Evolutionary conservation across 495 filamentous ascomycete species (phyloP).

Genomic region (Penicillium simplicissimum): DNA sequence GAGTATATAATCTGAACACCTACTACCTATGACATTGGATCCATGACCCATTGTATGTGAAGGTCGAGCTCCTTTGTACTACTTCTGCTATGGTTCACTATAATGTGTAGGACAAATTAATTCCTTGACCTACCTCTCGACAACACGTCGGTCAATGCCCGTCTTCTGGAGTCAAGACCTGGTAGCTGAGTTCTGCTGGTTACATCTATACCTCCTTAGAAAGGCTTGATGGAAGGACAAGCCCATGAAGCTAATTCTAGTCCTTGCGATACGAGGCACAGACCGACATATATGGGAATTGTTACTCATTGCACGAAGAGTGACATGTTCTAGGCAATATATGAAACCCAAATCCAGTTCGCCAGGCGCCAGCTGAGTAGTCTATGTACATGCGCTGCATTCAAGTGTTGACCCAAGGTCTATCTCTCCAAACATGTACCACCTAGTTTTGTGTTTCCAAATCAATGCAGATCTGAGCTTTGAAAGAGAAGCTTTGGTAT

Average conservation of each 20-base stretch:
- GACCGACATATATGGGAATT: not conserved
- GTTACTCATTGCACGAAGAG: not conserved
- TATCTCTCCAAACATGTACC: constrained; percentile 26
- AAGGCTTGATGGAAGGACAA: not conserved
- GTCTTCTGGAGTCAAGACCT: no score
- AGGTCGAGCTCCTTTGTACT: no score
- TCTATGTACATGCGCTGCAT: constrained; percentile 41
- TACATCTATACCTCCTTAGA: no score
- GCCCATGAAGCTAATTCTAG: not conserved
- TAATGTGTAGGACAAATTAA: no score
- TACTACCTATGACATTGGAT: no score
- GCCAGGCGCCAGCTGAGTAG: constrained; percentile 36
- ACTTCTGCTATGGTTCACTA: no score
- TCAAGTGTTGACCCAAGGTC: constrained; percentile 18
- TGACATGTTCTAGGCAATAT: constrained; percentile 11
- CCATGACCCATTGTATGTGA: no score
- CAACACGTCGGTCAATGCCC: no score
- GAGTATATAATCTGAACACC: no score
- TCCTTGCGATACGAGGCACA: not conserved
- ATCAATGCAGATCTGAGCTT: constrained; percentile 18
- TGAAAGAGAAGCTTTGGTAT: not conserved
- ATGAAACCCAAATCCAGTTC: constrained; percentile 31
- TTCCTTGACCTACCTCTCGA: no score
- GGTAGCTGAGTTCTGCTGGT: no score
- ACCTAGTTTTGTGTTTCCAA: constrained; percentile 23